A percentile compares a stretch with the other conserved stretches of the same genome.
phyloP scores from a whole-genome alignment of 768 basidiomycete genomes.

The Melanogaster broomeanus region DNA sequence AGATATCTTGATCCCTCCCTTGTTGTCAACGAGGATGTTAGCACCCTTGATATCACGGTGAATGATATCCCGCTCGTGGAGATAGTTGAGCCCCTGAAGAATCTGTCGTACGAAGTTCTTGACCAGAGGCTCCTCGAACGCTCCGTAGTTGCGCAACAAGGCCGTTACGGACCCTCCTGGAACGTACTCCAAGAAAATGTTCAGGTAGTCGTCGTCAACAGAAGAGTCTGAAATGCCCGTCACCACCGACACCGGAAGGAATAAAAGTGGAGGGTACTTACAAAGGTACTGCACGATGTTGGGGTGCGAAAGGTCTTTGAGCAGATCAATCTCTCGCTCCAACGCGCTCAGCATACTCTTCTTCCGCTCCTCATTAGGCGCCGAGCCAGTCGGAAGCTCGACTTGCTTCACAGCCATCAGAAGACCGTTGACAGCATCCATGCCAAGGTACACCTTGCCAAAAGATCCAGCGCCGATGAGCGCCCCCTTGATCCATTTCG shows the following conservation, averaged over 20 bases:
- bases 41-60: conserved; percentile 99
- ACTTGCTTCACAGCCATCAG: conserved; percentile 99
- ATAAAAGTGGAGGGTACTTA: conserved; percentile 41
- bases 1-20: conserved; percentile 95
- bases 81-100: conserved; percentile 82
- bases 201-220: conserved; percentile 85
- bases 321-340: conserved; percentile 91
- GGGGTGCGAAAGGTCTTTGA: conserved; percentile 89
- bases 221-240: conserved; percentile 71
- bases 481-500: conserved; percentile 97
- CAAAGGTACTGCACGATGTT: conserved; percentile 99
- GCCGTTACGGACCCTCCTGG: conserved; percentile 94
- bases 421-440: conserved; percentile 88
- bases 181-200: conserved; percentile 97
- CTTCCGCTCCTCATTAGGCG: conserved; percentile 89
- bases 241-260: neutral
- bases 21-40: conserved; percentile 97
- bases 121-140: conserved; percentile 91
- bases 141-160: conserved; percentile 85
- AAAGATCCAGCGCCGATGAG: conserved; percentile 95
- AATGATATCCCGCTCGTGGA: conserved; percentile 92
- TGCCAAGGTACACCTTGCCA: conserved; percentile 92
- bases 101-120: conserved; percentile 94
- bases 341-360: conserved; percentile 90
- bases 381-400: conserved; percentile 81